Evolutionary conservation across 2,329 filamentous ascomycete species (phyloP).

Genomic region (Atkinsonella texensis): DNA sequence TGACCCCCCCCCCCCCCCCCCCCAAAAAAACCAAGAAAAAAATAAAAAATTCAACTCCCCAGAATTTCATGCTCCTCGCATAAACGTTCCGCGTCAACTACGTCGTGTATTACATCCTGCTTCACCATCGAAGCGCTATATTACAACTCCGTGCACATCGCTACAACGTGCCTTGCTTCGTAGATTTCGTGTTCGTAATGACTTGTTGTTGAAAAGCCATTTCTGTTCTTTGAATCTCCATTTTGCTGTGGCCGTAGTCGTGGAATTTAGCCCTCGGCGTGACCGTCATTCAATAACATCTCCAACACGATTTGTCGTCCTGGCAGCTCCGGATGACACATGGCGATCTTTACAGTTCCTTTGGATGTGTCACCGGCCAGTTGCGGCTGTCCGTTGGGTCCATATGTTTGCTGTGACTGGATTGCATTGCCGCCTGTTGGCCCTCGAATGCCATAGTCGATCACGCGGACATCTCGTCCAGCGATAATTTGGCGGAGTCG

Average conservation of each 20-base stretch:
- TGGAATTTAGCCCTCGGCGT: slow-evolving; percentile 31
- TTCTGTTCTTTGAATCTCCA: neutral
- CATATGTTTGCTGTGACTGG: slow-evolving; percentile 20
- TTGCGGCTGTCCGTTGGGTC: slow-evolving; percentile 22
- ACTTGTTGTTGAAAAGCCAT: too few relatives aligned
- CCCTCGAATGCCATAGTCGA: slow-evolving; percentile 70
- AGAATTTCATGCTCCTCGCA: too few relatives aligned
- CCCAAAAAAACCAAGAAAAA: too few relatives aligned
- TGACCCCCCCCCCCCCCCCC: too few relatives aligned
- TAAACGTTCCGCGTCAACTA: neutral
- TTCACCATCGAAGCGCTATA: too few relatives aligned
- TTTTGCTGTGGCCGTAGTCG: neutral
- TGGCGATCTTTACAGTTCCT: slow-evolving; percentile 82
- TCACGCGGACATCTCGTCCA: slow-evolving; percentile 75
- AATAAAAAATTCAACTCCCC: too few relatives aligned
- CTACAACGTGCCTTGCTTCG: too few relatives aligned
- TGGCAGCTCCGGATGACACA: slow-evolving; percentile 84
- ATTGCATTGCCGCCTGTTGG: slow-evolving; percentile 38
- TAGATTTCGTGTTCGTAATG: too few relatives aligned
- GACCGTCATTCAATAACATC: slow-evolving; percentile 82
- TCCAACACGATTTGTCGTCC: slow-evolving; percentile 83
- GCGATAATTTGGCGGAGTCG: slow-evolving; percentile 88
- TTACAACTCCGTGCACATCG: too few relatives aligned
- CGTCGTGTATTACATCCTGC: too few relatives aligned
- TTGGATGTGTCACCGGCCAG: slow-evolving; percentile 38